Evolutionary conservation across 352 stramenopile species (phyloP).

Genomic region (Phytophthora capsici): DNA sequence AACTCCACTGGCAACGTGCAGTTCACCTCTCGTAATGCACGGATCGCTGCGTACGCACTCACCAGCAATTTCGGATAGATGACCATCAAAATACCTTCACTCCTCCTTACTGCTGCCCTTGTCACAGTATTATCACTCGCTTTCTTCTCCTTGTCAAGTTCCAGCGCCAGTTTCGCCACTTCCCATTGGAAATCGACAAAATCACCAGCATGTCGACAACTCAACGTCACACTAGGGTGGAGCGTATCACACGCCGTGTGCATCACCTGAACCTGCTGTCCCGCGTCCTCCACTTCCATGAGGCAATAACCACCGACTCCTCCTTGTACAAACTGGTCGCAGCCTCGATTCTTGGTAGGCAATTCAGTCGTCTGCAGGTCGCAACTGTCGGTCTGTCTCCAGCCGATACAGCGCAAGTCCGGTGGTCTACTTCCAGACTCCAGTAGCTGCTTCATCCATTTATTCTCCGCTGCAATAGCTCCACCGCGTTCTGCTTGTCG

Average conservation of each 20-base stretch:
- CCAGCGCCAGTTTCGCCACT: background rate
- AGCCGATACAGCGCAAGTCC: conserved; percentile 31
- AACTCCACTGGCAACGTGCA: background rate
- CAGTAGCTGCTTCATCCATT: conserved; percentile 19
- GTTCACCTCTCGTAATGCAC: background rate
- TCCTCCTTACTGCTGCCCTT: too few relatives aligned
- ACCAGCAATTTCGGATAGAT: conserved; percentile 1
- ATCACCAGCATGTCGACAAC: background rate
- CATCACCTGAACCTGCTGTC: background rate
- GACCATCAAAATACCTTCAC: conserved; percentile 1
- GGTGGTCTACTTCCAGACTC: conserved; percentile 18
- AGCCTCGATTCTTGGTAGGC: background rate
- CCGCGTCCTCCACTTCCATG: background rate
- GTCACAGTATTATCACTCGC: background rate
- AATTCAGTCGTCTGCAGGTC: background rate
- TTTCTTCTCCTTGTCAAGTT: background rate
- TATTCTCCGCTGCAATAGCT: background rate
- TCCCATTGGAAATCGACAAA: background rate
- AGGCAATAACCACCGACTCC: background rate
- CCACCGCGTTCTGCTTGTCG: conserved; percentile 2
- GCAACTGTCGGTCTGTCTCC: background rate
- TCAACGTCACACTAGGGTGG: background rate
- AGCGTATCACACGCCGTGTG: background rate
- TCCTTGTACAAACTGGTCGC: too few relatives aligned
- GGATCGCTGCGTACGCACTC: background rate